Evolutionary conservation across 73 alveolate species (phyloP).

Genomic region (Paramecium octaurelia): DNA sequence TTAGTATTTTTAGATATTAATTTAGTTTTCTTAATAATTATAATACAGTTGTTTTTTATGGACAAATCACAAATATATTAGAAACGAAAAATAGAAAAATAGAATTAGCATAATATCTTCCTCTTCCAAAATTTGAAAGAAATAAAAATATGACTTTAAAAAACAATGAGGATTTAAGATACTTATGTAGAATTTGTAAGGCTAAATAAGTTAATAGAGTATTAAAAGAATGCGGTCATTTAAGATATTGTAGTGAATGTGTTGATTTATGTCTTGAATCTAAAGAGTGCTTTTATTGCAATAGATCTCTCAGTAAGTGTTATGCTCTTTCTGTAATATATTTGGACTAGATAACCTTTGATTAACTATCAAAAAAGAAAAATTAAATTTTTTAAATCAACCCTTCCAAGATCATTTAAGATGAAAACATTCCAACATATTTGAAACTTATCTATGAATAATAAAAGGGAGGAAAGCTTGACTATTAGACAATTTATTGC

Average conservation of each 20-base stretch:
- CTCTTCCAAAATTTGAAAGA: background rate
- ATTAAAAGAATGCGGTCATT: background rate
- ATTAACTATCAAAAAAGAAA: background rate
- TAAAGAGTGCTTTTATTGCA: background rate
- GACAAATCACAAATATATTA: background rate
- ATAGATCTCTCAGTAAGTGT: background rate
- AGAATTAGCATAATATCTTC: background rate
- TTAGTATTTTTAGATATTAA: background rate
- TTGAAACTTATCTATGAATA: background rate
- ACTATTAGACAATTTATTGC: background rate
- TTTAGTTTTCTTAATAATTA: background rate
- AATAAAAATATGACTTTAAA: background rate
- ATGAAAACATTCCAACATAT: background rate
- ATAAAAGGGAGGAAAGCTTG: background rate
- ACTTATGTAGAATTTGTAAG: background rate
- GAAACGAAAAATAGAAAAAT: background rate
- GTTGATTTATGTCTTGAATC: background rate
- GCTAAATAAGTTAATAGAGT: background rate
- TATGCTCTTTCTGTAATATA: background rate
- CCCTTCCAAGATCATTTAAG: background rate
- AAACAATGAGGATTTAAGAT: background rate
- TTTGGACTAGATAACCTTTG: background rate
- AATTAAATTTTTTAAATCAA: background rate
- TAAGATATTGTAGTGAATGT: background rate
- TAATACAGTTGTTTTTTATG: background rate